Evolutionary conservation across 345 rosid species (phyloP), one percentile per base, ranked within the genome.

Genomic region (Eucalyptus brandiana): DNA sequence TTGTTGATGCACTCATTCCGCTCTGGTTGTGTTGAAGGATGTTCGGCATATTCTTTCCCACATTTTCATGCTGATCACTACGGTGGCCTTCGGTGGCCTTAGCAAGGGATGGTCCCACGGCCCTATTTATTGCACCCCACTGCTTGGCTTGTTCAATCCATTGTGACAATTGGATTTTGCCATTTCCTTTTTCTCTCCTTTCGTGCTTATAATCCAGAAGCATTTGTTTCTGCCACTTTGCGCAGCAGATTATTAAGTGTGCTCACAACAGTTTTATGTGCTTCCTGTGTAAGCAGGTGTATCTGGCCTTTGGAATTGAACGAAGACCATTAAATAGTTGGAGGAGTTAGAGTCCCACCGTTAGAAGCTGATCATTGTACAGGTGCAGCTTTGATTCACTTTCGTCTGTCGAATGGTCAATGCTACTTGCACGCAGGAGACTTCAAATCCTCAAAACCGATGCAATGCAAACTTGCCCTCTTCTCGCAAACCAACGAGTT

Each of bases 311-410:
- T 96, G 92, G 96, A 96, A 56, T 81, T 96, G 37, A 92, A 94
- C 44, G 89, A 80, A 1, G 96, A 95, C 50, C 91, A 93, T 10
- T 12, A 45, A 9, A 45, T 10, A 45, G 48, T 45, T 12, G 44
- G 44, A 42, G 44, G 44, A 42, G 44, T 42, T 42, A 47, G 86
- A 90, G 96, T 94, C 45, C 94, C 97, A 48, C 88, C 94, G 49
- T 88, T 96, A 40, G 97, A 96, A 89, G 97, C 97, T 87, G 93
- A 96, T 91, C 99, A 96, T 87, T 96, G 97, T 81, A 97, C 97
- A 1, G 97, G 97, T 88, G 97, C 99, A 58, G 96, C 95, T 91
- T 91, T 96, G 56, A 91, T 96, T 89, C 94, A 92, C 88, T 93
- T 96, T 87, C 89, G 89, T 87, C 97, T 96, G 62, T 87, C 91